Percentiles rank a stretch among this genome's conserved stretches.
phyloP scores from a whole-genome alignment of 176 grass and related monocot species.

The Aegilops sharonensis region DNA sequence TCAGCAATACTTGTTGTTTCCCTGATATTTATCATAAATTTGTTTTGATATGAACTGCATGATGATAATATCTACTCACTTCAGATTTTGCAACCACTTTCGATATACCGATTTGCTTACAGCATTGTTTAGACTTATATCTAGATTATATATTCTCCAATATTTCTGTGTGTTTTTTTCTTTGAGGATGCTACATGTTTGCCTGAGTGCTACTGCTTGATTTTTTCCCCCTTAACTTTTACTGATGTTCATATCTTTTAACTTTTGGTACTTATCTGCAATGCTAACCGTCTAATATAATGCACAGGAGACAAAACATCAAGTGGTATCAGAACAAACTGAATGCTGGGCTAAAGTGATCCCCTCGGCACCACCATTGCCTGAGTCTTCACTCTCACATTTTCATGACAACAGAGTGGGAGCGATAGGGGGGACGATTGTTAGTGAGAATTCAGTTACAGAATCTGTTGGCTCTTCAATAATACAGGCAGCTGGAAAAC shows the following conservation, averaged over 20 bases:
- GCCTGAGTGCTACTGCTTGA: neutral
- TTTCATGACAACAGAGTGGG: slow-evolving; percentile 32
- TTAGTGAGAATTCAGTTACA: slow-evolving; percentile 32
- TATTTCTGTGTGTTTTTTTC: neutral
- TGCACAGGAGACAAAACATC: slow-evolving; percentile 33
- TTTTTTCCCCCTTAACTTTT: neutral
- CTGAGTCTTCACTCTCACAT: slow-evolving; percentile 31
- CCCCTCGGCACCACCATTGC: slow-evolving; percentile 53
- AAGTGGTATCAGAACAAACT: slow-evolving; percentile 26
- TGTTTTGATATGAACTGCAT: neutral
- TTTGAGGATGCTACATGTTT: slow-evolving; percentile 6
- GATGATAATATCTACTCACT: neutral
- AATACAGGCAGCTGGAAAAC: slow-evolving; percentile 12
- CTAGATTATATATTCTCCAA: neutral
- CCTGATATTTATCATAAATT: neutral
- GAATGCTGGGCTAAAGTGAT: slow-evolving; percentile 9
- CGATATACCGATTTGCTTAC: neutral
- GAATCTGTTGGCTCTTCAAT: slow-evolving; percentile 42
- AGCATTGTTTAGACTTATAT: neutral
- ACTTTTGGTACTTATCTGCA: slow-evolving; percentile 15
- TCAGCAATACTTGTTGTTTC: neutral
- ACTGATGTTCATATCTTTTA: neutral
- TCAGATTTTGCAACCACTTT: neutral
- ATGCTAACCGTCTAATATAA: slow-evolving; percentile 25
- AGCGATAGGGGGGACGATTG: slow-evolving; percentile 16